Percentiles rank a stretch among this genome's conserved stretches.
These are phyloP conservation scores for Trichoderma endophyticum DNA, from an alignment of 2,329 filamentous ascomycete species.

Conservation along the genomic window DNA sequence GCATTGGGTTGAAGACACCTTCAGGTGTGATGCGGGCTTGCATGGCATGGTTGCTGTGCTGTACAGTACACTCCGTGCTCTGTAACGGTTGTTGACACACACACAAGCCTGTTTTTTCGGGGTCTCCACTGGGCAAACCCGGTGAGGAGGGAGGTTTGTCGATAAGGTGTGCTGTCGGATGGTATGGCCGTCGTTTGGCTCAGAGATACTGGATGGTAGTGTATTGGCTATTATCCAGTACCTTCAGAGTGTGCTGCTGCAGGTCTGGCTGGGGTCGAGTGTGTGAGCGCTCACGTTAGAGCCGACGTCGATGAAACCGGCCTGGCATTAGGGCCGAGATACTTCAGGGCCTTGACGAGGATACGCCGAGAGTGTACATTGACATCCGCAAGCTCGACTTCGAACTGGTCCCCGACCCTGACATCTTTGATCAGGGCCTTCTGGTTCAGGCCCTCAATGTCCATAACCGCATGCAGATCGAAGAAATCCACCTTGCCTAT, in stretches of 20 bases:
- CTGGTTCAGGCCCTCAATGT: constrained; percentile 37
- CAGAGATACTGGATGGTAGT: background rate
- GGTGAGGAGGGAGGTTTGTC: background rate
- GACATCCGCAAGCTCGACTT: constrained; percentile 53
- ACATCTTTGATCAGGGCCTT: constrained; percentile 42
- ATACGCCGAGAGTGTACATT: constrained; percentile 48
- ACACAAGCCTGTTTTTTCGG: background rate
- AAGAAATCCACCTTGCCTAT: constrained; percentile 51
- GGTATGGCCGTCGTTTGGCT: background rate
- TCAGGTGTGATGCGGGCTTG: constrained; percentile 1
- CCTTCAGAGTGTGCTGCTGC: background rate
- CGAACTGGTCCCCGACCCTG: constrained; percentile 50
- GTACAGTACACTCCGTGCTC: background rate
- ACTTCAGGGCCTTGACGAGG: constrained; percentile 43
- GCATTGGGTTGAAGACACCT: constrained; percentile 10
- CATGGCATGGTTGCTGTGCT: background rate
- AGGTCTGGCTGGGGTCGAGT: background rate
- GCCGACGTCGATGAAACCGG: background rate
- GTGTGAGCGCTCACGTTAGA: background rate
- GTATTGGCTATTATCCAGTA: background rate
- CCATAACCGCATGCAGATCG: constrained; percentile 42
- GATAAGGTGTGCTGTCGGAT: background rate
- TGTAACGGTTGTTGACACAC: background rate
- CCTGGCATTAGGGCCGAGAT: constrained; percentile 21
- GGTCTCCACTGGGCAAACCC: background rate